Percentiles rank a stretch among this genome's conserved stretches.
Evolutionary conservation across 2,329 filamentous ascomycete species (phyloP).

Genomic region (Verticillium klebahnii): DNA sequence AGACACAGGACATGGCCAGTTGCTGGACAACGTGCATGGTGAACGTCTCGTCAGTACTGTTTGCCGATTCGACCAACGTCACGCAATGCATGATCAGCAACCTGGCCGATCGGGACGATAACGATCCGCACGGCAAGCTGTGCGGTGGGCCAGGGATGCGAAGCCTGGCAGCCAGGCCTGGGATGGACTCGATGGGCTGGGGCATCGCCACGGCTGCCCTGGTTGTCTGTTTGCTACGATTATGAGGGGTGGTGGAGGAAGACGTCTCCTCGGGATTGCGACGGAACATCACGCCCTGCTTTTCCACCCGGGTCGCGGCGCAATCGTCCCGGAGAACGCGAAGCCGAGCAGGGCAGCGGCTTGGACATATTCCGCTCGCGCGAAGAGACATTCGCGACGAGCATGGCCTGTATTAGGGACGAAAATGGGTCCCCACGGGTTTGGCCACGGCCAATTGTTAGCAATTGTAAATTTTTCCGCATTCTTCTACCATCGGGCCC

Average conservation of each 20-base stretch:
- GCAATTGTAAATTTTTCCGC: background rate
- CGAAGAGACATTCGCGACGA: background rate
- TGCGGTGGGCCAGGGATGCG: slow-evolving; percentile 2
- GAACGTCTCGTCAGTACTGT: background rate
- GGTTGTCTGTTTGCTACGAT: background rate
- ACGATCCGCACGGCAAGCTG: background rate
- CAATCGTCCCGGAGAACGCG: background rate
- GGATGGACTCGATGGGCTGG: background rate
- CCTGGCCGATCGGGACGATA: background rate
- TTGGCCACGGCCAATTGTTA: background rate
- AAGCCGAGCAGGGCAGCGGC: background rate
- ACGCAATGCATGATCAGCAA: slow-evolving; percentile 1
- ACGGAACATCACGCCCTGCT: too few relatives aligned
- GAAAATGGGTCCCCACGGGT: background rate
- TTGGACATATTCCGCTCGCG: background rate
- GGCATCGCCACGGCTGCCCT: background rate
- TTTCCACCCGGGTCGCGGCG: background rate
- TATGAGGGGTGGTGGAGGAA: background rate
- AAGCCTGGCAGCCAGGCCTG: background rate
- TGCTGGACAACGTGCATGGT: slow-evolving; percentile 1
- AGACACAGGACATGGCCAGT: background rate
- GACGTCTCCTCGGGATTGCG: background rate
- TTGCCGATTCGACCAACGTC: slow-evolving; percentile 3
- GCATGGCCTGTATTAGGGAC: background rate
- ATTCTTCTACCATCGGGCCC: background rate